Base-by-base conservation (phyloP, 2,329 filamentous ascomycete genomes). In the Lecanoromycetidae sp. region DNA sequence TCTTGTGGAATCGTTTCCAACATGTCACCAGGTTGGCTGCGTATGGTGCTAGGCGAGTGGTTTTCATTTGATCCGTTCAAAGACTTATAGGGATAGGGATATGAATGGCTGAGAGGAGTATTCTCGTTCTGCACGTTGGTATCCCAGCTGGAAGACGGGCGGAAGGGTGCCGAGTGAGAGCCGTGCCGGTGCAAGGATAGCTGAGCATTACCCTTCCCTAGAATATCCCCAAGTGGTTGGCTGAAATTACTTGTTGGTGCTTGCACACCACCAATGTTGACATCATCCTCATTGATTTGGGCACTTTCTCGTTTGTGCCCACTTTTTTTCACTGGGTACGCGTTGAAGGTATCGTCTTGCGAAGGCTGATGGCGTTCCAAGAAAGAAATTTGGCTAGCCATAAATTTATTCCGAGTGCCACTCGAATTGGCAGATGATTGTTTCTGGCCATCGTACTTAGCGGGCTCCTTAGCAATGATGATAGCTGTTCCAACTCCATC, bases 251-350 rank as follows among this genome's bases (percentile, higher is more conserved):
- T 19, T 17, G 3, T 43, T 12, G 25, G 36, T 13, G 37, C 15
- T 10, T 44, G 46, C n/a, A 37, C 26, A 20, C 19, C 32, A 42
- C 42, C 52, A 40, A 46, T 43, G 10, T 29, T 39, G 6, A 44
- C 35, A 22, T 58, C 57, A 22, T 60, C 57, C 12, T 54, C 57
- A 10, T 62, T 52, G 25, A 63, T 60, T 38, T 68, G 62, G 3
- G 66, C 60, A 38, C 60, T 51, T 54, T 69, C 67, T 17, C 65
- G 59, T 32, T 60, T 55, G 47, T 68, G 66, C 19, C 57, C 56
- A 46, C 49, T 34, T 19, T 52, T 49, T 30, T 39, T 41, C 6
- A 40, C 17, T 19, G 45, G 23, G 22, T 36, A 25, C 12, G 32
- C 41, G 20, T 45, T 20, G 20, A 22, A 7, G 19, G 5, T 17